phyloP scores from a whole-genome alignment of 305 asterid genomes.

The Plantago rigida region DNA sequence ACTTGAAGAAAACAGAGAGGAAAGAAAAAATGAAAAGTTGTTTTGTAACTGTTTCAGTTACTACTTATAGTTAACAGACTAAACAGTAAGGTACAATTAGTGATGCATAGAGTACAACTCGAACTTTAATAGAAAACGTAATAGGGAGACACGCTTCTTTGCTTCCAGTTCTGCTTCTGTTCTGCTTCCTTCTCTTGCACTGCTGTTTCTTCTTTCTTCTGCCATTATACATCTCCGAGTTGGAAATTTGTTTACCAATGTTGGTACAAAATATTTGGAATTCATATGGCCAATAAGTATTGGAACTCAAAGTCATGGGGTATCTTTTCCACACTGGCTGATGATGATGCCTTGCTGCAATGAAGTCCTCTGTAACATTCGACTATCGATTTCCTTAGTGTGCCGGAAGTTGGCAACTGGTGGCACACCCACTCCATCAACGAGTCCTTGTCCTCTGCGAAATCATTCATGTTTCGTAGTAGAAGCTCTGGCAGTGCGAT shows the following conservation, averaged over 20 bases:
- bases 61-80: too few relatives aligned
- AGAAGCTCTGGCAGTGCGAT: constrained; percentile 65
- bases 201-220: too few relatives aligned
- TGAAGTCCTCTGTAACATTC: constrained; percentile 52
- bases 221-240: not conserved
- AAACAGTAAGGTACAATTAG: too few relatives aligned
- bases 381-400: constrained; percentile 69
- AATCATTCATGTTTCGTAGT: constrained; percentile 49
- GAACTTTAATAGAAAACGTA: too few relatives aligned
- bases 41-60: too few relatives aligned
- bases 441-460: constrained; percentile 45
- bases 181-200: too few relatives aligned
- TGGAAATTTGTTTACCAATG: constrained; percentile 6
- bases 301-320: constrained; percentile 69
- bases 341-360: constrained; percentile 33
- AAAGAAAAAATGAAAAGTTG: too few relatives aligned
- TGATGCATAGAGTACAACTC: too few relatives aligned
- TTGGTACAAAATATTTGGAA: not conserved
- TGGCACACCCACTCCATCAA: constrained; percentile 69
- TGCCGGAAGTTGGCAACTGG: constrained; percentile 71
- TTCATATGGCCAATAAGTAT: constrained; percentile 46
- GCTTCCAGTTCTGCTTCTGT: too few relatives aligned
- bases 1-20: too few relatives aligned
- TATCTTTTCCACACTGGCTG: constrained; percentile 53
- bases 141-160: too few relatives aligned